Evolutionary conservation across 1,139 yeast genomes (phyloP).

Genomic region (Protomyces lactucae-debilis): DNA sequence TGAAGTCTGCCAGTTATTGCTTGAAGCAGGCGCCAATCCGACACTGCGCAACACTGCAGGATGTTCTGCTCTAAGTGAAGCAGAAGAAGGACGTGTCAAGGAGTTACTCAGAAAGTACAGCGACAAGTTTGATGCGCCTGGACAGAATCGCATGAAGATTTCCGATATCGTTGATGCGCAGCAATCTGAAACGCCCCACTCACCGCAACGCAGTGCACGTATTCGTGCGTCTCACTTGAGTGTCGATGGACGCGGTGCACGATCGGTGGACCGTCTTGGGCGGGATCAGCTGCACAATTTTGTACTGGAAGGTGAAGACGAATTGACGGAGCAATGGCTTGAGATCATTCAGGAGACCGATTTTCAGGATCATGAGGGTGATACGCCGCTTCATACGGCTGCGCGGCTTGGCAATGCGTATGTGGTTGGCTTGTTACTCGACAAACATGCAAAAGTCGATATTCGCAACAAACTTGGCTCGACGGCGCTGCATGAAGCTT

Average conservation of each 20-base stretch:
- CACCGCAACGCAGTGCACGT: conserved; percentile 19
- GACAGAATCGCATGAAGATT: conserved; percentile 22
- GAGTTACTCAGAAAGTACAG: conserved; percentile 10
- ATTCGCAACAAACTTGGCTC: conserved; percentile 10
- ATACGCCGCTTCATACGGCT: conserved; percentile 18
- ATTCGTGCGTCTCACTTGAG: conserved; percentile 7
- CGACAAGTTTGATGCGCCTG: conserved; percentile 13
- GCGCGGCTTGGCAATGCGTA: conserved; percentile 20
- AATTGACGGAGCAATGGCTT: conserved; percentile 20
- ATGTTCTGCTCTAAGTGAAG: conserved; percentile 18
- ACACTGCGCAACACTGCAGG: conserved; percentile 19
- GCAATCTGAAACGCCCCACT: neutral
- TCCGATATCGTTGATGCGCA: conserved; percentile 3
- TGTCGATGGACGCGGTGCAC: conserved; percentile 12
- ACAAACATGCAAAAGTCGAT: conserved; percentile 9
- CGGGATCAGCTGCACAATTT: conserved; percentile 20
- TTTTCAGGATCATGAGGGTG: conserved; percentile 15
- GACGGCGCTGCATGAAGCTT: conserved; percentile 21
- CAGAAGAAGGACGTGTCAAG: conserved; percentile 23
- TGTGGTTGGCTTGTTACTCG: conserved; percentile 9
- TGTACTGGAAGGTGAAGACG: conserved; percentile 16
- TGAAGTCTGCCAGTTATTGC: conserved; percentile 9
- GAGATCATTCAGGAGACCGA: conserved; percentile 14
- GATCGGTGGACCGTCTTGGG: conserved; percentile 14
- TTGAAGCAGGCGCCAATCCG: conserved; percentile 24